A percentile compares a stretch with the other conserved stretches of the same genome.
phyloP scores from a whole-genome alignment of 768 basidiomycete genomes.

The Boletus rubropictus region DNA sequence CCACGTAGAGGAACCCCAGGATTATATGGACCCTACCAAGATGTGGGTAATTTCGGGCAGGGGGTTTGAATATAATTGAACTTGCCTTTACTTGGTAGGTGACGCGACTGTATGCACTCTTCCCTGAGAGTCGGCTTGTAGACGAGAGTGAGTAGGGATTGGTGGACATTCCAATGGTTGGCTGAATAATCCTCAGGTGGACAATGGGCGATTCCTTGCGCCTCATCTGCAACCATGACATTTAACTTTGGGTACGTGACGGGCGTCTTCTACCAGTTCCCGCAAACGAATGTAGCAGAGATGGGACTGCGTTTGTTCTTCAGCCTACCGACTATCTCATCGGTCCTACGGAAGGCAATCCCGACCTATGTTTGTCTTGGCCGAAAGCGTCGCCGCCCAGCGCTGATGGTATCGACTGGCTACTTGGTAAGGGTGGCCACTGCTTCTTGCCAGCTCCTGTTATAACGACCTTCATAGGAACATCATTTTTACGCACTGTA shows the following conservation, averaged over 20 bases:
- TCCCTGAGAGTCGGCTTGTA: constrained; percentile 64
- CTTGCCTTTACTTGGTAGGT: constrained; percentile 42
- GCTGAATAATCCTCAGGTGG: constrained; percentile 37
- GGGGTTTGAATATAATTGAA: background rate
- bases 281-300: constrained; percentile 13
- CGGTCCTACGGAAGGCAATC: constrained; percentile 59
- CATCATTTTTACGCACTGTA: constrained; percentile 66
- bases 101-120: constrained; percentile 52
- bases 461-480: constrained; percentile 34
- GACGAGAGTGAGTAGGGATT: constrained; percentile 40
- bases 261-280: background rate
- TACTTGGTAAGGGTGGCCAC: constrained; percentile 48
- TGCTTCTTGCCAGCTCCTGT: background rate
- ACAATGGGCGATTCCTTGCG: constrained; percentile 74
- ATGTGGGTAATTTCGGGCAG: constrained; percentile 40
- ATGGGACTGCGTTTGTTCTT: constrained; percentile 45
- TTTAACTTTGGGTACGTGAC: constrained; percentile 62
- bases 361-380: constrained; percentile 69
- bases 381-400: constrained; percentile 61
- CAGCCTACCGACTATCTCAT: constrained; percentile 76
- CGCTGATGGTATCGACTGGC: constrained; percentile 77
- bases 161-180: background rate
- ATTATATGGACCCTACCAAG: constrained; percentile 72
- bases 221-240: constrained; percentile 49
- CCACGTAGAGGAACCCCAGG: constrained; percentile 57